phyloP scores from a whole-genome alignment of 2,329 filamentous ascomycete genomes.

The Exophiala lecanii-corni region DNA sequence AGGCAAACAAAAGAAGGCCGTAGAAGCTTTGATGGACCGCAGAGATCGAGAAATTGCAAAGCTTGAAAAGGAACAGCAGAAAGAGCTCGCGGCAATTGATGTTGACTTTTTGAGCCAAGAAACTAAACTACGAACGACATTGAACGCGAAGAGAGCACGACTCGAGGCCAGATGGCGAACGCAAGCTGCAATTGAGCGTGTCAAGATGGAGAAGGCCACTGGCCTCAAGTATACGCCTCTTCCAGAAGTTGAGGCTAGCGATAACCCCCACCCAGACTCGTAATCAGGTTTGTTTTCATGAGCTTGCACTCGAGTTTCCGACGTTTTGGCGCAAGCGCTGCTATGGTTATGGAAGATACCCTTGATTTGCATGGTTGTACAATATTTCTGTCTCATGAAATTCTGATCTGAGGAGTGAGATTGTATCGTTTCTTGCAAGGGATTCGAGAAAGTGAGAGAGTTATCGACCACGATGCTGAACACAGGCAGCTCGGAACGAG shows the following conservation, averaged over 20 bases:
- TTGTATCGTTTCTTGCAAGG: too few relatives aligned
- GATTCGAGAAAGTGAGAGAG: too few relatives aligned
- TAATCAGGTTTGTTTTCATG: too few relatives aligned
- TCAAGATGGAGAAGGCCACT: conserved; percentile 35
- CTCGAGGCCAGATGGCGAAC: conserved; percentile 38
- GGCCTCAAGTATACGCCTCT: conserved; percentile 36
- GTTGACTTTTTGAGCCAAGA: conserved; percentile 28
- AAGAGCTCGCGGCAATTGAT: conserved; percentile 34
- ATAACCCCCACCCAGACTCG: too few relatives aligned
- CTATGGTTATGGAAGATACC: not conserved
- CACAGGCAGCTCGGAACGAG: too few relatives aligned
- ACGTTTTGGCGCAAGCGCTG: not conserved
- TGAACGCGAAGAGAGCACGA: conserved; percentile 33
- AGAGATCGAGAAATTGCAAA: conserved; percentile 37
- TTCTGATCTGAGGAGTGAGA: too few relatives aligned
- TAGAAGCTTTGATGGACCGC: conserved; percentile 36
- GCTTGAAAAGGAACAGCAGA: conserved; percentile 32
- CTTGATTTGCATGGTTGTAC: not conserved
- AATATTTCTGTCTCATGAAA: not conserved
- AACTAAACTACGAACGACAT: conserved; percentile 27
- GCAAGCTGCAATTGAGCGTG: conserved; percentile 40
- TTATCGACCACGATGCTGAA: too few relatives aligned
- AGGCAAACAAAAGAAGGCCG: conserved; percentile 40
- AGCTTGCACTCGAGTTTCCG: too few relatives aligned
- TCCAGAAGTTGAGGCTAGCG: conserved; percentile 28